Base-by-base conservation (phyloP, 2,329 filamentous ascomycete genomes). In the Metarhizium humberi region DNA sequence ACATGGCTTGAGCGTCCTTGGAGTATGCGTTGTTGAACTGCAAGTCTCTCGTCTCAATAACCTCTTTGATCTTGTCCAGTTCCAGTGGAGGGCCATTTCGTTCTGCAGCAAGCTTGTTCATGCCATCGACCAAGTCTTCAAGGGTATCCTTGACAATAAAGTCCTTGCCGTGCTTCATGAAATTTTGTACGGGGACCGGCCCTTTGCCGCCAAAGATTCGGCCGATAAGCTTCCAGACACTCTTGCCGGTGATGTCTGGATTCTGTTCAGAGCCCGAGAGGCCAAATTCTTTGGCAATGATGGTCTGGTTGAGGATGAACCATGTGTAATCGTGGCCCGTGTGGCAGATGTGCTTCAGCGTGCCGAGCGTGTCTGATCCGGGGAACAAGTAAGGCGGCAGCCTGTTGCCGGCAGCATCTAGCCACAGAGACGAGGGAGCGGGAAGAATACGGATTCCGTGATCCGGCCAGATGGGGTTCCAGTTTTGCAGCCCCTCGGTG, bases 261-360 rank as follows among this genome's bases (percentile, higher is more conserved):
- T 85, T 85, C 69, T 85, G 81, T 67, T 85, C 81, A 0, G 80
- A 83, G 8, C 81, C 81, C 0, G 81, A 85, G 0, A 85, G 75
- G 13, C 78, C 80, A 56, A 85, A 84, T 65, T 85, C 81, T 20
- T 77, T 74, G n/a, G 78, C 78, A 50, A 84, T 78, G 61, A 85
- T 84, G 63, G 68, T 69, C 58, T 79, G 78, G 64, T 81, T 74
- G 2, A 82, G 73, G 54, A 85, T 74, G 68, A 85, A 85, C 81
- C 82, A 85, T 2, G 77, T 78, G 69, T 85, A 85, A 64, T 84
- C 80, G 67, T 82, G 78, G 0, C 82, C 81, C 0, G 82, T 84
- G 59, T 66, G 68, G 71, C 80, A 82, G 57, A 85, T 84, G 62
- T 84, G 68, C 67, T 78, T 77, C 16, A 85, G 73, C 2, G 81